These are phyloP conservation scores for Talaromyces sp. DNA, from an alignment of 2,329 filamentous ascomycete genomes.

Conservation along the genomic window DNA sequence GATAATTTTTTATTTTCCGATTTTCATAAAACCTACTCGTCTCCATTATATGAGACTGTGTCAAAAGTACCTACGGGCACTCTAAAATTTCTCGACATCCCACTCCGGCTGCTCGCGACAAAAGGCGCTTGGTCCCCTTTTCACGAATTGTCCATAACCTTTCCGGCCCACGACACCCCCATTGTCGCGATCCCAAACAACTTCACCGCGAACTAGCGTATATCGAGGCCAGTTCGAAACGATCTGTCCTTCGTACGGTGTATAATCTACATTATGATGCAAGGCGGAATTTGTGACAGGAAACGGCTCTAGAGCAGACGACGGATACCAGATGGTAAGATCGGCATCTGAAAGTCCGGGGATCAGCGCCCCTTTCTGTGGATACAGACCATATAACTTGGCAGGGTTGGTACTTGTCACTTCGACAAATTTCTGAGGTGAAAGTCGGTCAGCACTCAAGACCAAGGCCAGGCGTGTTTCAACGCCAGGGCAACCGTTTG, in stretches of 20 bases:
- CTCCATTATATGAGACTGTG: too few relatives aligned
- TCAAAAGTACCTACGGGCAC: not conserved
- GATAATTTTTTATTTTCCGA: too few relatives aligned
- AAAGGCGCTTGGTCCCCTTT: constrained; percentile 3
- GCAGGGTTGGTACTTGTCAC: constrained; percentile 45
- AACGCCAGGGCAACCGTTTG: constrained; percentile 57
- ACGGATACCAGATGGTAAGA: constrained; percentile 43
- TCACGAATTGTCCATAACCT: constrained; percentile 13
- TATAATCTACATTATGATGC: constrained; percentile 38
- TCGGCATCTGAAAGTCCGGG: constrained; percentile 44
- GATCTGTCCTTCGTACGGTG: constrained; percentile 34
- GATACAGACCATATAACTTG: constrained; percentile 43
- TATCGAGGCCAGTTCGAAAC: constrained; percentile 36
- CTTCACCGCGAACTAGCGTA: constrained; percentile 31
- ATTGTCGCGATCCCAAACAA: constrained; percentile 31
- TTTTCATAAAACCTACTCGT: too few relatives aligned
- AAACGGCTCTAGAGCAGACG: constrained; percentile 20
- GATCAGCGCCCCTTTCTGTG: constrained; percentile 40
- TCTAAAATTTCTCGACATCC: not conserved
- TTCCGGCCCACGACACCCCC: constrained; percentile 18
- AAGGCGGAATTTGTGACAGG: constrained; percentile 35
- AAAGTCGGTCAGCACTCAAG: constrained; percentile 26
- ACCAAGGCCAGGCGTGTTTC: constrained; percentile 55
- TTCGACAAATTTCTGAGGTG: constrained; percentile 43
- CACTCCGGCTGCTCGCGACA: not conserved